These are phyloP conservation scores for Acanthochlamys bracteata DNA, from an alignment of 106 monocot species.

Conservation along the genomic window DNA sequence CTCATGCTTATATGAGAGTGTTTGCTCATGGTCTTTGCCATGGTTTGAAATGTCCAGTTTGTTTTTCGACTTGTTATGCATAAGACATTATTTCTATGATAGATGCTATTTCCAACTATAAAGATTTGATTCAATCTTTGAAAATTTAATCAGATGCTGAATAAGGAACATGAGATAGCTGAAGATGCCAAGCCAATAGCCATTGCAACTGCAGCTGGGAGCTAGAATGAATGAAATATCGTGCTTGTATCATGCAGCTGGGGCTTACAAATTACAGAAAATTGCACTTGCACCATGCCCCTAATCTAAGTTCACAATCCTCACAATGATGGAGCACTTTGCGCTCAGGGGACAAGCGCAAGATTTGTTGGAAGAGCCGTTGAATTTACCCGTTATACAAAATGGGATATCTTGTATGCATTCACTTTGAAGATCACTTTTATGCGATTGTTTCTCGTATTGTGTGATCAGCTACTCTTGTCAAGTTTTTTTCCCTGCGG, in stretches of 20 bases:
- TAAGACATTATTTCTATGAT: background rate
- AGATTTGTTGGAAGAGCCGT: background rate
- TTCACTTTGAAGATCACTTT: background rate
- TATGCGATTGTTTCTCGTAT: too few species aligned
- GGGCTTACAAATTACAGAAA: too few species aligned
- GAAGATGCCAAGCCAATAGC: constrained; percentile 62
- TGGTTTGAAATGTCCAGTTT: too few species aligned
- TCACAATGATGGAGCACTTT: background rate
- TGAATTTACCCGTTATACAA: background rate
- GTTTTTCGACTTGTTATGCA: too few species aligned
- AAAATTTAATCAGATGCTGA: constrained; percentile 55
- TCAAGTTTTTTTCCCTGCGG: too few species aligned
- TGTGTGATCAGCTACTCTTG: too few species aligned
- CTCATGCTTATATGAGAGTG: too few species aligned
- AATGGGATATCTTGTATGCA: background rate
- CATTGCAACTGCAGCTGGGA: constrained; percentile 12
- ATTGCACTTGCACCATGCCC: too few species aligned
- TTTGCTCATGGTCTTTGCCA: too few species aligned
- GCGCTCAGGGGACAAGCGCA: background rate
- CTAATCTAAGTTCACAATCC: background rate
- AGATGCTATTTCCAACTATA: background rate
- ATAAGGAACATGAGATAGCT: constrained; percentile 98
- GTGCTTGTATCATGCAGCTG: too few species aligned
- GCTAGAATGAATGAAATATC: constrained; percentile 1
- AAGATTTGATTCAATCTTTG: background rate